A percentile compares a stretch with the other conserved stretches of the same genome.
phyloP scores from a whole-genome alignment of 2,329 filamentous ascomycete genomes.

The Cordyceps cateniannulata region DNA sequence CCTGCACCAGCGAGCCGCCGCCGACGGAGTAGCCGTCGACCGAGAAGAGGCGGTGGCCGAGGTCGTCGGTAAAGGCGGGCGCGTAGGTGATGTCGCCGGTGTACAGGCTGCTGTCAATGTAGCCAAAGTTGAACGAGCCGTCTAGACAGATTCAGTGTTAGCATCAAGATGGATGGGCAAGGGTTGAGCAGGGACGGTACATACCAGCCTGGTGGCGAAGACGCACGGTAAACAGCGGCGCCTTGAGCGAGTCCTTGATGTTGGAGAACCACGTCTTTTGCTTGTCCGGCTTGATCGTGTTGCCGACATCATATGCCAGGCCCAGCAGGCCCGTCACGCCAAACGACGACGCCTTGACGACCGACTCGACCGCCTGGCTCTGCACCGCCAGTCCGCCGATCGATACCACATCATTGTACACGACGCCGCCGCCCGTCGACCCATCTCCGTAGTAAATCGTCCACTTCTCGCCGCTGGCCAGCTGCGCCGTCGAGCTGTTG shows the following conservation, averaged over 20 bases:
- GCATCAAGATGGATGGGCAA: not conserved
- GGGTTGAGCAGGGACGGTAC: not conserved
- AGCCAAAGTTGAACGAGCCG: slow-evolving; percentile 69
- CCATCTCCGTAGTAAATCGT: slow-evolving; percentile 37
- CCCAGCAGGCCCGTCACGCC: slow-evolving; percentile 22
- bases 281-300: slow-evolving; percentile 31
- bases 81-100: slow-evolving; percentile 52
- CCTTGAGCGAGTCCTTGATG: slow-evolving; percentile 17
- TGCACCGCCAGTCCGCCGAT: slow-evolving; percentile 35
- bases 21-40: slow-evolving; percentile 20
- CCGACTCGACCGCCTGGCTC: slow-evolving; percentile 37
- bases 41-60: slow-evolving; percentile 54
- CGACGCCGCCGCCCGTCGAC: slow-evolving; percentile 34
- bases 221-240: slow-evolving; percentile 59
- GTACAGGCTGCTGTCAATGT: slow-evolving; percentile 58
- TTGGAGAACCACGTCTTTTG: slow-evolving; percentile 40
- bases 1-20: not conserved
- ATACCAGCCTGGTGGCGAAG: slow-evolving; percentile 43
- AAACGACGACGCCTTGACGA: slow-evolving; percentile 31
- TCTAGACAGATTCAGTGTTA: slow-evolving; percentile 19
- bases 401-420: slow-evolving; percentile 37
- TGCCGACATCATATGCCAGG: slow-evolving; percentile 36
- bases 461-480: slow-evolving; percentile 32
- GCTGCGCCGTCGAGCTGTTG: slow-evolving; percentile 31
- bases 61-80: no score